Evolutionary conservation across 1,139 yeast genomes (phyloP), one percentile per base, ranked within the genome.

Genomic region (Martiniozyma asiatica): DNA sequence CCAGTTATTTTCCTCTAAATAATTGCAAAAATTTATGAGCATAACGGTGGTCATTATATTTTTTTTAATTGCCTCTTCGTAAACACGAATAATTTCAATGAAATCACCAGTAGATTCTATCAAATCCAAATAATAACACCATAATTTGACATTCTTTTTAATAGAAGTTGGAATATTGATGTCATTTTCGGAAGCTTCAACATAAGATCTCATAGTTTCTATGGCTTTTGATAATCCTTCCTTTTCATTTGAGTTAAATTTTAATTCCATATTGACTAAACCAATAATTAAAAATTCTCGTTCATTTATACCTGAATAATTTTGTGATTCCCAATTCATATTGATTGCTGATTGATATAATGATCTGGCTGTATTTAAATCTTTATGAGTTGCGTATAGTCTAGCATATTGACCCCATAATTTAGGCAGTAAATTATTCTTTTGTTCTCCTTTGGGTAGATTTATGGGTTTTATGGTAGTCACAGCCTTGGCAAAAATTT

Each of bases 51-150:
- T 78, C 0, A 85, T 79, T 22, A 81, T 63, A 44, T 74, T 78
- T 30, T 77, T 48, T 17, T 61, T 65, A 25, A 85, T 65, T 34
- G 75, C 59, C 26, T 64, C 58, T 25, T 78, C 76, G 48, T 82
- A 84, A 1, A 74, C 70, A 2, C 48, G 44, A 28, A 60, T 48
- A 0, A 66, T 61, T 20, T 55, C 56, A 2, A 50, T 58, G 7
- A 63, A 35, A 22, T 70, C 68, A 5, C 69, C 65, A 25, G 67
- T 58, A 14, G 81, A 67, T 50, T 81, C 93, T 14, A 78, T 61
- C 17, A 82, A 51, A 45, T 84, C 95, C 21, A 84, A 53, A 47
- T 80, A 82, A 39, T 72, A 71, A 6, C 69, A 56, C 95, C 95
- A 85, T 4, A 84, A 52, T 35, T 67, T 68, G 30, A 60, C 56